Conservation (phyloP, 371 early-diverging fungal species). For the Rhizopus sp. region DNA sequence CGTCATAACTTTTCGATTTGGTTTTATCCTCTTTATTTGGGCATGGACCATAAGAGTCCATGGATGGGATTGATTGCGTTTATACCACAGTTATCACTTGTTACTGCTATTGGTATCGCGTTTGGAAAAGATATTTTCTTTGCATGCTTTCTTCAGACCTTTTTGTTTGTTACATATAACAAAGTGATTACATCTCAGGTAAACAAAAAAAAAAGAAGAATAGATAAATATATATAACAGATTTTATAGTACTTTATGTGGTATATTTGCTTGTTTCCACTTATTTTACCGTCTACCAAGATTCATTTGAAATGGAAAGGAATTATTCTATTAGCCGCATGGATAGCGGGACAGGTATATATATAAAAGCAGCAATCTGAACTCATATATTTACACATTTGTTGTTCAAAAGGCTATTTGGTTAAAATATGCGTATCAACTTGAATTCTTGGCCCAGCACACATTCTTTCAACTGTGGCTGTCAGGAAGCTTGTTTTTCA, state of each 20-base stretch:
- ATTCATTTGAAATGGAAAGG: constrained; percentile 62
- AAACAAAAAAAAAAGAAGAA: constrained; percentile 12
- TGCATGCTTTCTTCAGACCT: constrained; percentile 91
- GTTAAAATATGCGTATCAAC: constrained; percentile 80
- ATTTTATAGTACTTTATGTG: constrained; percentile 94
- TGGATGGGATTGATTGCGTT: constrained; percentile 65
- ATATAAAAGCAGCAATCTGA: background rate
- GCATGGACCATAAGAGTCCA: constrained; percentile 45
- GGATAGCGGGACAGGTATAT: constrained; percentile 74
- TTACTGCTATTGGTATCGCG: constrained; percentile 59
- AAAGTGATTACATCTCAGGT: constrained; percentile 98
- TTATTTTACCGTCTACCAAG: constrained; percentile 73
- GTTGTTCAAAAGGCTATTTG: constrained; percentile 73
- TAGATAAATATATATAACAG: background rate
- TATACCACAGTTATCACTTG: constrained; percentile 74
- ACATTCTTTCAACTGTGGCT: constrained; percentile 78
- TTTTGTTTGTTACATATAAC: constrained; percentile 94
- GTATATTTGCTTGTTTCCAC: constrained; percentile 93
- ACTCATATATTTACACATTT: background rate
- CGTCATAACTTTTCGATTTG: constrained; percentile 98
- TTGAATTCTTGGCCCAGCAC: constrained; percentile 86
- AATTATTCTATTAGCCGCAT: constrained; percentile 58
- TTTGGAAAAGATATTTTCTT: constrained; percentile 85
- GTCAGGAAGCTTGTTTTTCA: constrained; percentile 71
- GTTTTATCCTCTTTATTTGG: constrained; percentile 92